Conservation (phyloP, 192 early-diverging fungal species). For the Funneliformis geosporum region DNA sequence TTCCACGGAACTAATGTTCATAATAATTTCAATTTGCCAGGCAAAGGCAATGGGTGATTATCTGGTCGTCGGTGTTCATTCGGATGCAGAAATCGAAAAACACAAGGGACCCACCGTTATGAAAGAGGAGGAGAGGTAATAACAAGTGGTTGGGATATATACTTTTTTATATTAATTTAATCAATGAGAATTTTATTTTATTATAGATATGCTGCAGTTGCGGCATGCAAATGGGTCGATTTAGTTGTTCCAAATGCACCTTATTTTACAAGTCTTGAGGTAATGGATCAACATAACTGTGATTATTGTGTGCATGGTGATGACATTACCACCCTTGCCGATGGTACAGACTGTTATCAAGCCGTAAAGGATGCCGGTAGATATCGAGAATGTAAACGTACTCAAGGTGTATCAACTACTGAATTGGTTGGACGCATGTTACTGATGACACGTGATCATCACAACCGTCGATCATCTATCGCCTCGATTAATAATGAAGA, state of each 20-base stretch:
- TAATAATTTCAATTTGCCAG: conserved; percentile 40
- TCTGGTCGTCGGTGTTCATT: conserved; percentile 95
- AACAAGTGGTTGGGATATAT: background rate
- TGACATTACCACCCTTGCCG: conserved; percentile 94
- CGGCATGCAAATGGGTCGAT: conserved; percentile 94
- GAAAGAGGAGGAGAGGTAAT: conserved; percentile 89
- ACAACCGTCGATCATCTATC: conserved; percentile 63
- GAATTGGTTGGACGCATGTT: conserved; percentile 96
- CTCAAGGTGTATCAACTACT: conserved; percentile 94
- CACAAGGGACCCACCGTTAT: conserved; percentile 98
- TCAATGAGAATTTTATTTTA: background rate
- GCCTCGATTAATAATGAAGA: conserved; percentile 61
- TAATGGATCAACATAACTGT: conserved; percentile 82
- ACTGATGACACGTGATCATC: conserved; percentile 87
- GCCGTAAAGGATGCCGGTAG: conserved; percentile 92
- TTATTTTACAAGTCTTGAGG: conserved; percentile 86
- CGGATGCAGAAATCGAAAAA: conserved; percentile 85
- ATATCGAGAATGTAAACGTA: conserved; percentile 96
- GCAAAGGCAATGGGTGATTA: conserved; percentile 94
- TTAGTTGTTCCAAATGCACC: conserved; percentile 90
- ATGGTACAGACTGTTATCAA: conserved; percentile 97
- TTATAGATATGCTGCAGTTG: conserved; percentile 85
- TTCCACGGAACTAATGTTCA: conserved; percentile 6
- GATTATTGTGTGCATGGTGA: conserved; percentile 98
- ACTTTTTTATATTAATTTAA: background rate